Base-by-base conservation (phyloP, 2,329 filamentous ascomycete species). In the Colletotrichum tofieldiae region DNA sequence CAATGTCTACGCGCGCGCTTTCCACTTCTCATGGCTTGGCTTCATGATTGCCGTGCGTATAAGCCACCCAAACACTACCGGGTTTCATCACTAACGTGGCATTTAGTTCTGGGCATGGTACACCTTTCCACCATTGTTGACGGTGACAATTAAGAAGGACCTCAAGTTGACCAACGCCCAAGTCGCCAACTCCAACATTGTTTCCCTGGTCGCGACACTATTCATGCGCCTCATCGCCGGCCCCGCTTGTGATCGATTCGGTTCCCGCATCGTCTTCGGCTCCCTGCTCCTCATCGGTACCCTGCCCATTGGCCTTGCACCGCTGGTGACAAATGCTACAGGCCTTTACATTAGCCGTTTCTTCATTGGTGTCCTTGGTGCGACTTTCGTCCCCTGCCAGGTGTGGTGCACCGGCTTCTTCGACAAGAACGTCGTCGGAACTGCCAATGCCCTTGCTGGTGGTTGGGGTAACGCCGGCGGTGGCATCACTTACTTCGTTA, bases 381-480 rank as follows among this genome's bases (percentile, higher is more conserved):
- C 92, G 2, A 89, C 90, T 1, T 96, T 96, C 77, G 93, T 96
- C 0, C 93, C 93, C 16, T 97, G 94, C 81, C 94, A 97, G 80
- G 95, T 97, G 8, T 98, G 95, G 94, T 94, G 93, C 12, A 98
- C 94, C 0, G 94, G 92, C 0, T 98, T 97, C 86, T 98, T 94
- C 80, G 95, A 98, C 84, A 96, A 95, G 85, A 96, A 95, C 77
- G 88, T 98, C 35, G 93, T 98, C 23, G 95, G 95, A 59, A 95
- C 94, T 7, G 94, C 94, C 73, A 98, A 98, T 79, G 93, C 94
- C 3, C 83, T 98, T 23, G 92, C 94, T 1, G 95, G 92, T 52
- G 95, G 95, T 18, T 92, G 93, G 84, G 95, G 95, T 63, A 98
- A 97, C 77, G 89, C 94, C 35, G 95, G 95, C 71, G 95, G 95